These are phyloP conservation scores for Penicillium freii DNA, from an alignment of 2,329 filamentous ascomycete species.

Conservation along the genomic window DNA sequence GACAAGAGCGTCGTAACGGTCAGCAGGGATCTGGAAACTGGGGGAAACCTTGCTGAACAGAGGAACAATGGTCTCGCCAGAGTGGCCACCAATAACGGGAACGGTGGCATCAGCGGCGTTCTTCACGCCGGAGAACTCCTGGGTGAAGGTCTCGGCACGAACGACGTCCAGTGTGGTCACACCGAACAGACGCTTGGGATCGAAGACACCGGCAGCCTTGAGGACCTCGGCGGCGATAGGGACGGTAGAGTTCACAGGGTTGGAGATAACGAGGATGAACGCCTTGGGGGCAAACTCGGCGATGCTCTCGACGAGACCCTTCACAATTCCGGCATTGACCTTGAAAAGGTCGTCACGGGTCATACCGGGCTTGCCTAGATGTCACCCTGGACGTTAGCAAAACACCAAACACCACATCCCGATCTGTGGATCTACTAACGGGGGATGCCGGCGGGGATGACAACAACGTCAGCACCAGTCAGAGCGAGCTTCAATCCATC, in stretches of 20 bases:
- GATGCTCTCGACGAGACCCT: constrained; percentile 83
- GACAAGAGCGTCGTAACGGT: constrained; percentile 87
- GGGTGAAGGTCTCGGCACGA: constrained; percentile 94
- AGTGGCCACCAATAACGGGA: constrained; percentile 95
- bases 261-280: constrained; percentile 95
- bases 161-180: constrained; percentile 98
- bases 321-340: constrained; percentile 98
- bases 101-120: constrained; percentile 80
- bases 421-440: constrained; percentile 58
- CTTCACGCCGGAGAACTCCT: constrained; percentile 76
- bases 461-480: constrained; percentile 89
- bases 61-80: constrained; percentile 95
- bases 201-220: constrained; percentile 88
- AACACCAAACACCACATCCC: background rate
- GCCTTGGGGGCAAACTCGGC: constrained; percentile 89
- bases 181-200: constrained; percentile 94
- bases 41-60: constrained; percentile 91
- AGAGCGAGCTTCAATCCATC: constrained; percentile 83
- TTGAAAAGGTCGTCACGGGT: constrained; percentile 99
- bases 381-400: constrained; percentile 8
- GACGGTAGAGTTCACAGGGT: constrained; percentile 98
- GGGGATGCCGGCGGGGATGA: constrained; percentile 97
- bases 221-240: constrained; percentile 96
- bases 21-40: constrained; percentile 73
- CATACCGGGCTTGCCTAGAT: constrained; percentile 94